Evolutionary conservation across 768 basidiomycete genomes (phyloP).

Genomic region (Asterophora lycoperdoides): DNA sequence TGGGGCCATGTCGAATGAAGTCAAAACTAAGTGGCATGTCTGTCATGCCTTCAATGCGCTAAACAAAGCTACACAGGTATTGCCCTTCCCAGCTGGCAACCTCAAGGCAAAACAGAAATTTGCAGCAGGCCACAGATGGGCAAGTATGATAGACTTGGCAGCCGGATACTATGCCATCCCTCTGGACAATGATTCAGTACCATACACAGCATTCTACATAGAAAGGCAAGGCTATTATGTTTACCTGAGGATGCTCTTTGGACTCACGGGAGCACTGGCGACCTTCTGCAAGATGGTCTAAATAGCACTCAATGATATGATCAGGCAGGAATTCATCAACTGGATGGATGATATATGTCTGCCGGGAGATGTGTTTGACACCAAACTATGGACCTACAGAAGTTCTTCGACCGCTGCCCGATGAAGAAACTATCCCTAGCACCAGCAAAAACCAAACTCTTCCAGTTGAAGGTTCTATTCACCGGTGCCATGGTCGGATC

Average conservation of each 20-base stretch:
- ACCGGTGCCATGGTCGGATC: slow-evolving; percentile 29
- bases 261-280: slow-evolving; percentile 35
- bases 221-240: slow-evolving; percentile 1
- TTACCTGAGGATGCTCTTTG: slow-evolving; percentile 33
- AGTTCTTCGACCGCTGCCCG: slow-evolving; percentile 24
- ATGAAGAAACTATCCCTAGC: slow-evolving; percentile 30
- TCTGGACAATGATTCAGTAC: slow-evolving; percentile 17
- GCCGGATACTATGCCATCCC: slow-evolving; percentile 30
- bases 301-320: slow-evolving; percentile 19
- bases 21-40: slow-evolving; percentile 2
- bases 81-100: background rate
- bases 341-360: slow-evolving; percentile 36
- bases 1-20: background rate
- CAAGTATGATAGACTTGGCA: slow-evolving; percentile 34
- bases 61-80: slow-evolving; percentile 4
- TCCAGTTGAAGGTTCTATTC: slow-evolving; percentile 31
- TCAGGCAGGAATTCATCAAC: slow-evolving; percentile 23
- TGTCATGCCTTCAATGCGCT: slow-evolving; percentile 1
- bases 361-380: slow-evolving; percentile 28
- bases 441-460: slow-evolving; percentile 30
- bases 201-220: slow-evolving; percentile 33
- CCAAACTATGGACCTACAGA: slow-evolving; percentile 19
- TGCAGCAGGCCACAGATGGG: slow-evolving; percentile 27
- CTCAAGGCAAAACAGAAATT: slow-evolving; percentile 1
- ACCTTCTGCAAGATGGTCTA: slow-evolving; percentile 28